Percentiles rank a stretch among this genome's conserved stretches.
Evolutionary conservation across 176 grass and related monocot species (phyloP).

Genomic region (Paspalum notatum): DNA sequence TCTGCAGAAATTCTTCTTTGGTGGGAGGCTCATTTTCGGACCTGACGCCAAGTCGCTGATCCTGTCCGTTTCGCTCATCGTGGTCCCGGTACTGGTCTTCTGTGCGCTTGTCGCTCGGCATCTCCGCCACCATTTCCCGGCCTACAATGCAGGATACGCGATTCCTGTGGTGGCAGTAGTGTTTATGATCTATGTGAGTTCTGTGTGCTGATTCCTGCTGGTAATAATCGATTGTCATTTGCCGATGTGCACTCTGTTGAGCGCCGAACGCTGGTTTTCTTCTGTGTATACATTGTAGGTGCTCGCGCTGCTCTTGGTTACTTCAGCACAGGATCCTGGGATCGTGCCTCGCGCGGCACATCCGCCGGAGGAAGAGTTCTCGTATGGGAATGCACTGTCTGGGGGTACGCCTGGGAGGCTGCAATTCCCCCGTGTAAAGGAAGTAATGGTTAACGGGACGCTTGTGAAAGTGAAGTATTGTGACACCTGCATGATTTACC

Average conservation of each 20-base stretch:
- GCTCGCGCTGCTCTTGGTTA: slow-evolving; percentile 62
- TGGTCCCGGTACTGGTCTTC: slow-evolving; percentile 73
- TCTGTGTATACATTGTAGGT: slow-evolving; percentile 58
- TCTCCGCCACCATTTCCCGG: slow-evolving; percentile 71
- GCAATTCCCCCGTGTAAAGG: slow-evolving; percentile 67
- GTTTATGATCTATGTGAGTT: slow-evolving; percentile 76
- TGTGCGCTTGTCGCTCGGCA: slow-evolving; percentile 73
- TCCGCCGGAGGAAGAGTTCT: slow-evolving; percentile 74
- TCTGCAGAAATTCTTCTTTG: slow-evolving; percentile 75
- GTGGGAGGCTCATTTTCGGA: slow-evolving; percentile 87
- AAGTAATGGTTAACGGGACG: slow-evolving; percentile 65
- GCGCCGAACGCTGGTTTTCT: background rate
- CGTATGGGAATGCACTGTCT: slow-evolving; percentile 55
- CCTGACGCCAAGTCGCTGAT: slow-evolving; percentile 72
- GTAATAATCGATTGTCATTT: background rate
- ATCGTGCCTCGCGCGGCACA: slow-evolving; percentile 72
- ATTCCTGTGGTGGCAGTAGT: slow-evolving; percentile 53
- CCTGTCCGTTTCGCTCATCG: slow-evolving; percentile 75
- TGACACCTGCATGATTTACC: slow-evolving; percentile 90
- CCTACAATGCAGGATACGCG: slow-evolving; percentile 64
- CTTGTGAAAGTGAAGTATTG: slow-evolving; percentile 85
- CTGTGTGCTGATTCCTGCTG: slow-evolving; percentile 8
- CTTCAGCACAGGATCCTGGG: slow-evolving; percentile 82
- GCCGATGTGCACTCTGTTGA: slow-evolving; percentile 1
- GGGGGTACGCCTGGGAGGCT: slow-evolving; percentile 59